Evolutionary conservation across 768 basidiomycete species (phyloP).

Genomic region (Phylloporus sp.): DNA sequence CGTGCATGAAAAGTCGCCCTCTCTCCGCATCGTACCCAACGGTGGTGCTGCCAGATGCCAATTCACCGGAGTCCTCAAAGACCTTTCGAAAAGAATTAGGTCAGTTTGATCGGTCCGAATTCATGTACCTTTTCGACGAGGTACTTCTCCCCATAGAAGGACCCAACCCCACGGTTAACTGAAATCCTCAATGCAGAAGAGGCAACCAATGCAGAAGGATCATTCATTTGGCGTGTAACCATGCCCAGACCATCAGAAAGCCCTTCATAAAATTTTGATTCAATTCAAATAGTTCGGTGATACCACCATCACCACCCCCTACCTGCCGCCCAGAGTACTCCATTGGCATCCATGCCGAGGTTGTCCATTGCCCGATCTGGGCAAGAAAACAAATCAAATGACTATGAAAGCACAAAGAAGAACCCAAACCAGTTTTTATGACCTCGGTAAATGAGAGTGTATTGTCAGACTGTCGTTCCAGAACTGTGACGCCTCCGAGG

Average conservation of each 20-base stretch:
- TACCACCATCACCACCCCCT: slow-evolving; percentile 6
- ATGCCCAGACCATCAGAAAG: slow-evolving; percentile 40
- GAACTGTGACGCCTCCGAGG: slow-evolving; percentile 45
- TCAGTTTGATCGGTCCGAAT: neutral
- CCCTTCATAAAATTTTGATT: slow-evolving; percentile 30
- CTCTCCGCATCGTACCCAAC: slow-evolving; percentile 53
- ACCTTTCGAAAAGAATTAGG: slow-evolving; percentile 35
- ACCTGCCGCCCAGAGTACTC: slow-evolving; percentile 64
- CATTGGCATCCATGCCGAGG: slow-evolving; percentile 53
- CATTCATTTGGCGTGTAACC: slow-evolving; percentile 36
- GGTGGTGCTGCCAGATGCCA: slow-evolving; percentile 55
- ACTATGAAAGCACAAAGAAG: slow-evolving; percentile 1
- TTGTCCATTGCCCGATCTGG: slow-evolving; percentile 59
- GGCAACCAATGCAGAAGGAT: slow-evolving; percentile 42
- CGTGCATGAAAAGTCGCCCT: slow-evolving; percentile 52
- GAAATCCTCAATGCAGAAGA: slow-evolving; percentile 51
- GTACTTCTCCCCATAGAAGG: slow-evolving; percentile 60
- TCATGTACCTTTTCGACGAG: slow-evolving; percentile 50
- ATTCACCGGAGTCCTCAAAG: slow-evolving; percentile 63
- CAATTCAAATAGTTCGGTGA: neutral
- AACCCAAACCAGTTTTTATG: slow-evolving; percentile 47
- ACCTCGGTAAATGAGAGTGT: slow-evolving; percentile 51
- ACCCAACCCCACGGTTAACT: slow-evolving; percentile 45
- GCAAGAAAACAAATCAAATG: slow-evolving; percentile 5
- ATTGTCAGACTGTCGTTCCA: slow-evolving; percentile 59